These are phyloP conservation scores for Talaromyces sp. DNA, from an alignment of 2,329 filamentous ascomycete species.

Conservation along the genomic window DNA sequence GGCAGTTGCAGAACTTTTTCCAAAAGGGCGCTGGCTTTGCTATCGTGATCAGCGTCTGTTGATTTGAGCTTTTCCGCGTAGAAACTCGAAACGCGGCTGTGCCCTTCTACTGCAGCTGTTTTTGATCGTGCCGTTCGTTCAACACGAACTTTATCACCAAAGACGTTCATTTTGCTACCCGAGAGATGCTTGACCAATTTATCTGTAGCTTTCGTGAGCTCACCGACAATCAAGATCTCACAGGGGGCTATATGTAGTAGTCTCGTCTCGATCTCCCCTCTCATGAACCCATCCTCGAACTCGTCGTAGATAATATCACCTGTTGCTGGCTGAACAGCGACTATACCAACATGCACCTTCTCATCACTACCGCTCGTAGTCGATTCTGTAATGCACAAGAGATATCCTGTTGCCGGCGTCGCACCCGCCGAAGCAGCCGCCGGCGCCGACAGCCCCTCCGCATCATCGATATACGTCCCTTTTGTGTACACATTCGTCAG, in stretches of 20 bases:
- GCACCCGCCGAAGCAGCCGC: constrained; percentile 54
- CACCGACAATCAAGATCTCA: constrained; percentile 89
- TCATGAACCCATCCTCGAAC: constrained; percentile 97
- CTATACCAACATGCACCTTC: constrained; percentile 83
- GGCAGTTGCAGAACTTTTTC: constrained; percentile 83
- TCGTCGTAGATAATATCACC: constrained; percentile 94
- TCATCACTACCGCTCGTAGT: constrained; percentile 83
- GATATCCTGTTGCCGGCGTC: constrained; percentile 70
- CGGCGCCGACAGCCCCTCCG: constrained; percentile 67
- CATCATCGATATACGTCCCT: constrained; percentile 93
- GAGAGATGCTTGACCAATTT: constrained; percentile 89
- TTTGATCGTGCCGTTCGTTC: constrained; percentile 73
- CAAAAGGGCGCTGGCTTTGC: constrained; percentile 63
- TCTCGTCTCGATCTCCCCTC: constrained; percentile 92
- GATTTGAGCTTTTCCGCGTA: constrained; percentile 81
- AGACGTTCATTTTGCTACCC: constrained; percentile 83
- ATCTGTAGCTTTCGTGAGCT: constrained; percentile 84
- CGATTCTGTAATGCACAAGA: constrained; percentile 86
- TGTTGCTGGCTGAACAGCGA: constrained; percentile 92
- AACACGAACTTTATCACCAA: constrained; percentile 83
- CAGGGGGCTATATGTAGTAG: constrained; percentile 92
- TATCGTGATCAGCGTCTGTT: constrained; percentile 50
- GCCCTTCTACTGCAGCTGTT: constrained; percentile 77
- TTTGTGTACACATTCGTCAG: constrained; percentile 97
- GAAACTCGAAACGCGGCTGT: constrained; percentile 86